Percentiles rank a stretch among this genome's conserved stretches.
Evolutionary conservation across 495 filamentous ascomycete species (phyloP).

Genomic region (Lepidopterella palustris): DNA sequence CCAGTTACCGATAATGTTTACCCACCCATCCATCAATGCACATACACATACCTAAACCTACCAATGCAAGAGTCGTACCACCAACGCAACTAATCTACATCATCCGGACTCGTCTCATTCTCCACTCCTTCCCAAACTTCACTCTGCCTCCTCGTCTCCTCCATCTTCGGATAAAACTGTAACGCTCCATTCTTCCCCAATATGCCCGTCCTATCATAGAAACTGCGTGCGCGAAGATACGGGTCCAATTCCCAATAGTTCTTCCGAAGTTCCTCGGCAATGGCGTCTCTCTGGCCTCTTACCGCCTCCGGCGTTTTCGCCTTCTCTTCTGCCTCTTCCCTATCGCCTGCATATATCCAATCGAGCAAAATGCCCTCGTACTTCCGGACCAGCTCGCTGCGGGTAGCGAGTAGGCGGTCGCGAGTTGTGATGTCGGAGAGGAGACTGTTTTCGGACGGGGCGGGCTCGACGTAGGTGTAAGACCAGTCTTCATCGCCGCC

Average conservation of each 20-base stretch:
- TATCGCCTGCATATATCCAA: constrained; percentile 53
- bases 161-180: constrained; percentile 31
- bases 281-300: constrained; percentile 41
- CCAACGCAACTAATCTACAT: constrained; percentile 24
- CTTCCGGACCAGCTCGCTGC: constrained; percentile 56
- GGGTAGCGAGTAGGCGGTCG: constrained; percentile 51
- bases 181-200: constrained; percentile 29
- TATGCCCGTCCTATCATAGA: constrained; percentile 36
- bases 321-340: constrained; percentile 27
- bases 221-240: constrained; percentile 33
- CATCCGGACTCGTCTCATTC: constrained; percentile 20
- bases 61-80: neutral
- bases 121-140: neutral
- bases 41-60: no score
- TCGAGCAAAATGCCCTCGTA: constrained; percentile 63
- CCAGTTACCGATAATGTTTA: no score
- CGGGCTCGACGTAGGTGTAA: constrained; percentile 75
- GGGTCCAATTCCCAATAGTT: constrained; percentile 70
- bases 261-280: constrained; percentile 55
- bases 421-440: constrained; percentile 63
- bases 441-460: constrained; percentile 58
- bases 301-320: constrained; percentile 32
- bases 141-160: constrained; percentile 8
- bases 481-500: constrained; percentile 77
- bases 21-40: no score